These are phyloP conservation scores for Penicillium aurantiogriseum DNA, from an alignment of 2,329 filamentous ascomycete species.

Conservation along the genomic window DNA sequence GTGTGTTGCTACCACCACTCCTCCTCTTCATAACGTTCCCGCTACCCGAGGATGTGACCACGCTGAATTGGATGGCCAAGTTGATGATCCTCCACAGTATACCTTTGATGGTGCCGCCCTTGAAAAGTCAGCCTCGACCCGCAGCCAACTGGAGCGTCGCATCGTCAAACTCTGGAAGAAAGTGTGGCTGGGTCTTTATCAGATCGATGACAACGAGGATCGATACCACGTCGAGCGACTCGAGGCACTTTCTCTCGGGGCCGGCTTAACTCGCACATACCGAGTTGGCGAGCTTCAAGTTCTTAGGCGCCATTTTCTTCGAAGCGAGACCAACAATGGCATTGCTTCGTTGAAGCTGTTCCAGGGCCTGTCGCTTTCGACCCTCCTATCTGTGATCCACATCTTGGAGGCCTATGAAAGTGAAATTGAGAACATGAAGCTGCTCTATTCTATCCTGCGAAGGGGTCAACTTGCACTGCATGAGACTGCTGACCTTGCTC, in stretches of 20 bases:
- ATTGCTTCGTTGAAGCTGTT: slow-evolving; percentile 22
- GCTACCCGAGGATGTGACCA: neutral
- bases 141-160: slow-evolving; percentile 14
- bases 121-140: neutral
- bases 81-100: neutral
- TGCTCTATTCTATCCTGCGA: slow-evolving; percentile 18
- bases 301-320: slow-evolving; percentile 13
- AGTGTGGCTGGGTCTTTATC: slow-evolving; percentile 25
- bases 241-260: slow-evolving; percentile 18
- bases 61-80: neutral
- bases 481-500: neutral
- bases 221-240: slow-evolving; percentile 18
- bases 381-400: slow-evolving; percentile 16
- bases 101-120: neutral
- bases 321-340: slow-evolving; percentile 7
- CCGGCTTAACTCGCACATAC: slow-evolving; percentile 15
- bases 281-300: slow-evolving; percentile 8
- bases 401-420: slow-evolving; percentile 22
- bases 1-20: neutral
- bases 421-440: slow-evolving; percentile 16
- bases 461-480: slow-evolving; percentile 14
- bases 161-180: slow-evolving; percentile 22
- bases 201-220: slow-evolving; percentile 15
- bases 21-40: neutral
- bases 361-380: slow-evolving; percentile 17